Evolutionary conservation across 2,329 filamentous ascomycete genomes (phyloP).

Genomic region (Arthrobotrys entomopaga): DNA sequence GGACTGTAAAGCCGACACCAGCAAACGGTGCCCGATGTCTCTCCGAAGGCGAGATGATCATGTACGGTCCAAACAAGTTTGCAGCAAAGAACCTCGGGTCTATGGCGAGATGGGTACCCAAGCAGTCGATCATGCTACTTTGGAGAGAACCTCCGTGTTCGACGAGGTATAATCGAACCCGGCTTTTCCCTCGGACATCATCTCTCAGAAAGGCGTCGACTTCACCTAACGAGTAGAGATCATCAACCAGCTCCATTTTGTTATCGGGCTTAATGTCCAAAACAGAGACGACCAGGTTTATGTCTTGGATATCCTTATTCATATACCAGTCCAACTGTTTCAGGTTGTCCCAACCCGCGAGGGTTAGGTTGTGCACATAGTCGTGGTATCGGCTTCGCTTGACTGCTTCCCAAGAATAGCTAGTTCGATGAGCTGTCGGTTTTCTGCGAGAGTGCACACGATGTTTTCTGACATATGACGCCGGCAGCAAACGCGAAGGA

Average conservation of each 20-base stretch:
- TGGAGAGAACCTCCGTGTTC: slow-evolving; percentile 49
- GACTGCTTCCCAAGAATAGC: slow-evolving; percentile 34
- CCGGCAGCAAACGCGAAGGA: background rate
- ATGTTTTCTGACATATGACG: slow-evolving; percentile 15
- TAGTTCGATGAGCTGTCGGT: slow-evolving; percentile 30
- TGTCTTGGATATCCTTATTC: slow-evolving; percentile 54
- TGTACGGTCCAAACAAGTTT: slow-evolving; percentile 39
- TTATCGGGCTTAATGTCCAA: slow-evolving; percentile 57
- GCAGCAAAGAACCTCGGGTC: slow-evolving; percentile 55
- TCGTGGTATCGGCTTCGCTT: slow-evolving; percentile 56
- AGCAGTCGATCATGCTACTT: slow-evolving; percentile 54
- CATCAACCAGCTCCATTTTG: slow-evolving; percentile 32
- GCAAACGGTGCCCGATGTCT: slow-evolving; percentile 46
- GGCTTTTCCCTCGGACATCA: slow-evolving; percentile 28
- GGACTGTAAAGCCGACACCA: slow-evolving; percentile 57
- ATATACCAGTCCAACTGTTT: slow-evolving; percentile 58
- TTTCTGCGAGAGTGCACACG: slow-evolving; percentile 20
- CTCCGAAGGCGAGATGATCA: slow-evolving; percentile 35
- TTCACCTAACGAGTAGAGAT: slow-evolving; percentile 23
- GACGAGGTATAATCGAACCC: slow-evolving; percentile 49
- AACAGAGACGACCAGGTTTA: slow-evolving; percentile 57
- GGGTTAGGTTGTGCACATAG: slow-evolving; percentile 58
- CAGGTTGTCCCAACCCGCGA: slow-evolving; percentile 59
- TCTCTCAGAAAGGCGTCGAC: slow-evolving; percentile 42
- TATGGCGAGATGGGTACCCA: slow-evolving; percentile 42